Percentiles rank a stretch among this genome's conserved stretches.
These are phyloP conservation scores for Microdochium bolleyi DNA, from an alignment of 2,329 filamentous ascomycete genomes.

Conservation along the genomic window DNA sequence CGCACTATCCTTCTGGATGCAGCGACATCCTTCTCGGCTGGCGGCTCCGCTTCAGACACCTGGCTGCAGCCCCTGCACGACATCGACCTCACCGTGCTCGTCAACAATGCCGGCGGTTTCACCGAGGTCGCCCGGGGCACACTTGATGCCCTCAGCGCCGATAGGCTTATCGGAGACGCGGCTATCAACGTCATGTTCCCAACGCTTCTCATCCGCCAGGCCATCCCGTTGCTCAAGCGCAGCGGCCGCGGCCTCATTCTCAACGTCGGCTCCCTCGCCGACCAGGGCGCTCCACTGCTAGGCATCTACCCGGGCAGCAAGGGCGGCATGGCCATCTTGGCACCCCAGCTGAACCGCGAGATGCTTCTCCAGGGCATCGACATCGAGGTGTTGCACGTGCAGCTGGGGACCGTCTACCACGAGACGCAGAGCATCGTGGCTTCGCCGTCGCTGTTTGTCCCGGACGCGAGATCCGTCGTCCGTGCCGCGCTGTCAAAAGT, in stretches of 20 bases:
- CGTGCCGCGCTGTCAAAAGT: slow-evolving; percentile 8
- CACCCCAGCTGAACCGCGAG: slow-evolving; percentile 30
- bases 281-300: slow-evolving; percentile 36
- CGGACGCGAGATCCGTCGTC: slow-evolving; percentile 9
- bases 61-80: slow-evolving; percentile 9
- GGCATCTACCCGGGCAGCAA: slow-evolving; percentile 36
- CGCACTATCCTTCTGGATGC: slow-evolving; percentile 36
- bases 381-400: slow-evolving; percentile 8
- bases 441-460: slow-evolving; percentile 6
- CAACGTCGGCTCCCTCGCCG: slow-evolving; percentile 39
- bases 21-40: slow-evolving; percentile 6
- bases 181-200: slow-evolving; percentile 42
- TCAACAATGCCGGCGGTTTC: slow-evolving; percentile 48
- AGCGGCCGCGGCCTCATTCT: slow-evolving; percentile 36
- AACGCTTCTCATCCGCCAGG: slow-evolving; percentile 33
- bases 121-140: slow-evolving; percentile 21
- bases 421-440: slow-evolving; percentile 5
- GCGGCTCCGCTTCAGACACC: background rate
- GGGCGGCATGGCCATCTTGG: slow-evolving; percentile 32
- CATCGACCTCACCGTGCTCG: slow-evolving; percentile 39
- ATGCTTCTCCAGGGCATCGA: slow-evolving; percentile 16
- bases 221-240: slow-evolving; percentile 33
- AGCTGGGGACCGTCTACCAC: slow-evolving; percentile 10
- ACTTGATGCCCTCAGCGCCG: slow-evolving; percentile 23
- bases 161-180: slow-evolving; percentile 31